Conservation (phyloP, 2,329 filamentous ascomycete species). For the Colletotrichum lini region DNA sequence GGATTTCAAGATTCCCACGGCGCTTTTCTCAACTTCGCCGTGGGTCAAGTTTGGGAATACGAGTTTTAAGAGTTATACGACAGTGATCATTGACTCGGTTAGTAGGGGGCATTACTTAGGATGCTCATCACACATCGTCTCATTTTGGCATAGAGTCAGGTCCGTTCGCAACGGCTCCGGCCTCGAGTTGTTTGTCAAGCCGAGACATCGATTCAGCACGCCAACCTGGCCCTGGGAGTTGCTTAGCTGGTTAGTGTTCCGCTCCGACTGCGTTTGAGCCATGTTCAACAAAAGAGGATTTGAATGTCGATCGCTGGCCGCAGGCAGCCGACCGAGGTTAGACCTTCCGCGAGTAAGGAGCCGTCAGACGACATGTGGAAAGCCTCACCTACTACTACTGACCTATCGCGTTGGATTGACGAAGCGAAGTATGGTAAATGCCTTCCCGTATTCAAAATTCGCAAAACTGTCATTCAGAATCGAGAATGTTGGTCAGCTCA, state of each 20-base stretch:
- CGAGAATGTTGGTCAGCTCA: no score
- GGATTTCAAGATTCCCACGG: conserved; percentile 67
- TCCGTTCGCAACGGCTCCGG: conserved; percentile 62
- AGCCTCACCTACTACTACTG: not conserved
- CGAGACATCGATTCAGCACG: conserved; percentile 61
- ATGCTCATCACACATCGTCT: conserved; percentile 73
- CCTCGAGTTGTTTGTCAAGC: conserved; percentile 55
- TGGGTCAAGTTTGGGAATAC: conserved; percentile 49
- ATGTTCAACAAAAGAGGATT: conserved; percentile 65
- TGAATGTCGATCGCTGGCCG: conserved; percentile 73
- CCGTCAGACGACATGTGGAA: not conserved
- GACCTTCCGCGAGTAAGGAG: not conserved
- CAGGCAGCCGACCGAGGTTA: conserved; percentile 1
- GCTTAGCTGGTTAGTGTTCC: conserved; percentile 67
- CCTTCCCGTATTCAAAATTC: no score
- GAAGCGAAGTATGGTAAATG: not conserved
- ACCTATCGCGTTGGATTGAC: conserved; percentile 1
- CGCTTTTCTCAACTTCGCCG: conserved; percentile 71
- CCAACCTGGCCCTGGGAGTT: conserved; percentile 69
- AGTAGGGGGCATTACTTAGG: conserved; percentile 12
- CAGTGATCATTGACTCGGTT: no score
- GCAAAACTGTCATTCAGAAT: no score
- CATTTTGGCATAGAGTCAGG: conserved; percentile 70
- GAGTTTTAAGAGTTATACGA: not conserved
- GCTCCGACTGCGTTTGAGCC: conserved; percentile 70